A percentile compares a stretch with the other conserved stretches of the same genome.
These are phyloP conservation scores for Lentinus brumalis DNA, from an alignment of 768 basidiomycete species.

Conservation along the genomic window DNA sequence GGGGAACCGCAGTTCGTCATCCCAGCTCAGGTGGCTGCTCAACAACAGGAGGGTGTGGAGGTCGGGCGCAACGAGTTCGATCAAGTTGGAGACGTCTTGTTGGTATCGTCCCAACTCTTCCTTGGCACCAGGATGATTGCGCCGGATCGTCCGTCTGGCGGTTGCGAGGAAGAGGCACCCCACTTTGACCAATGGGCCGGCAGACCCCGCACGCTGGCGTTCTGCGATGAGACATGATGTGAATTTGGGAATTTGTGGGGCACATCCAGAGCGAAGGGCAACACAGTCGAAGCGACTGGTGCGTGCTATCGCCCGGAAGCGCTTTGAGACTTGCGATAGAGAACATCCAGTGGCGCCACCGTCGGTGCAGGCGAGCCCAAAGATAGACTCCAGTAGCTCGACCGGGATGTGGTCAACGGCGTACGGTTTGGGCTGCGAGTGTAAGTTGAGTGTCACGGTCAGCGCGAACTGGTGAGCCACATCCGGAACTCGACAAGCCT, in stretches of 20 bases:
- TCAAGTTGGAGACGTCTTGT: no score
- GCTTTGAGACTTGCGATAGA: background rate
- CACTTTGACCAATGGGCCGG: background rate
- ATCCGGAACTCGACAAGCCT: no score
- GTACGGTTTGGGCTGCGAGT: no score
- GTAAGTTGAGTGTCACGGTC: background rate
- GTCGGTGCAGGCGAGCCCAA: constrained; percentile 10
- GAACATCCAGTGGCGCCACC: constrained; percentile 11
- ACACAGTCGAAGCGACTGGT: background rate
- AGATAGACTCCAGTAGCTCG: constrained; percentile 2
- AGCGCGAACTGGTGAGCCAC: no score
- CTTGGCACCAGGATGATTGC: no score
- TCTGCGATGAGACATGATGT: background rate
- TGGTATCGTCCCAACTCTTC: no score
- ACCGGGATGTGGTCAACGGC: background rate
- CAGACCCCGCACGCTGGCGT: background rate
- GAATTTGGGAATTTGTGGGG: constrained; percentile 1
- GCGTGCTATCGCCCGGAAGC: background rate
- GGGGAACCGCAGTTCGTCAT: no score
- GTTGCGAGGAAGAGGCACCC: background rate
- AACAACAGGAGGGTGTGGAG: no score
- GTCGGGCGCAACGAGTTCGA: no score
- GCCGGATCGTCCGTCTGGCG: no score
- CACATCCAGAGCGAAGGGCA: background rate
- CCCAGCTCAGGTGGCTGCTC: no score